These are phyloP conservation scores for Astraeus odoratus DNA, from an alignment of 768 basidiomycete genomes.

Conservation along the genomic window DNA sequence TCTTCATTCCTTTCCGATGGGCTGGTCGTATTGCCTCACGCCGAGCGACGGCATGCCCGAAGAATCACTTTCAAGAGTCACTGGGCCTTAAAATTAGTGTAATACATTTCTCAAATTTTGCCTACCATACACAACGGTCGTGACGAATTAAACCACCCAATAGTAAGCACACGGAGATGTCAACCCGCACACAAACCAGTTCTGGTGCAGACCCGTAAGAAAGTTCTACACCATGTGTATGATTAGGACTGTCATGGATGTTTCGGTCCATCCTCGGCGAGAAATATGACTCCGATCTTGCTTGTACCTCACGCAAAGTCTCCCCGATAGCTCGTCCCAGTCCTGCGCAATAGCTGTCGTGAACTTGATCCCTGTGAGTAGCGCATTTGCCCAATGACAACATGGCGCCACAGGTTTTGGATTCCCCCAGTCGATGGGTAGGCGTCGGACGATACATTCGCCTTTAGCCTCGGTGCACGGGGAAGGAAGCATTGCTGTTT, in stretches of 20 bases:
- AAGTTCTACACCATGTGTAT: conserved; percentile 18
- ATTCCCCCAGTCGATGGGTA: conserved; percentile 16
- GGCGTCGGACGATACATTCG: conserved; percentile 14
- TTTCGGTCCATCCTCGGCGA: conserved; percentile 19
- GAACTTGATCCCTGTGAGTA: neutral
- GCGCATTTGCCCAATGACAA: neutral
- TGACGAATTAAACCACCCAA: too few species aligned
- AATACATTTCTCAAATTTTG: too few species aligned
- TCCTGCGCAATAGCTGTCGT: conserved; percentile 21
- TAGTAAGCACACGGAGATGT: too few species aligned
- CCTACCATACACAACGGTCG: too few species aligned
- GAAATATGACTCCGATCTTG: conserved; percentile 15
- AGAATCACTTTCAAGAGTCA: too few species aligned
- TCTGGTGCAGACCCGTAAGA: neutral
- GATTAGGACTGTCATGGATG: conserved; percentile 16
- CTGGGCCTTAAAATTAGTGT: too few species aligned
- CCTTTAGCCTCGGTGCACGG: conserved; percentile 3
- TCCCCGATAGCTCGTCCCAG: conserved; percentile 27
- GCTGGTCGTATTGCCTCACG: too few species aligned
- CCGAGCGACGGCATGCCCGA: too few species aligned
- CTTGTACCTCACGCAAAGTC: conserved; percentile 19
- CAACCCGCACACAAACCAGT: neutral
- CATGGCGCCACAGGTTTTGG: neutral
- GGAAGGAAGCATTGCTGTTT: conserved; percentile 15
- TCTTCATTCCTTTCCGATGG: too few species aligned